Conservation (phyloP, 2,329 filamentous ascomycete species). For the Pseudocercospora cruenta region DNA sequence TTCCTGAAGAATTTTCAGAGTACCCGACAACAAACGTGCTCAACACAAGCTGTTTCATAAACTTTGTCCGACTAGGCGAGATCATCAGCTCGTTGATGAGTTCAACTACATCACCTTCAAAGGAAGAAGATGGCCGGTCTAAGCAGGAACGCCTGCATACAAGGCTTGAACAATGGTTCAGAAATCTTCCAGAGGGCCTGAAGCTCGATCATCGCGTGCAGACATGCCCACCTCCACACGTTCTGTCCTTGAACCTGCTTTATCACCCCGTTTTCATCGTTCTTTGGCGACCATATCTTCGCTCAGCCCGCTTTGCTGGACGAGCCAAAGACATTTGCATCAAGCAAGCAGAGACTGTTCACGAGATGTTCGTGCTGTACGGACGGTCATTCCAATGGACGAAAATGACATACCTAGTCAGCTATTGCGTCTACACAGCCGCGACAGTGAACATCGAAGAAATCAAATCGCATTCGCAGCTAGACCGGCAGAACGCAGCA, state of each 20-base stretch:
- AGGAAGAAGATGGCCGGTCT: background rate
- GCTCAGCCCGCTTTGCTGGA: background rate
- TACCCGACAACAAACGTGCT: background rate
- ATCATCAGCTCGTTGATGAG: conserved; percentile 4
- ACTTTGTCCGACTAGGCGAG: conserved; percentile 1
- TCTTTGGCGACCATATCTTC: conserved; percentile 8
- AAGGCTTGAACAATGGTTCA: background rate
- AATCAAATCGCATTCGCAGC: conserved; percentile 1
- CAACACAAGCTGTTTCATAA: conserved; percentile 5
- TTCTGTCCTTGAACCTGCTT: conserved; percentile 9
- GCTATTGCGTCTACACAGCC: conserved; percentile 12
- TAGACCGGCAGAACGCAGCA: conserved; percentile 7
- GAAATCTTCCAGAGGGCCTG: background rate
- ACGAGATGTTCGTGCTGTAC: conserved; percentile 8
- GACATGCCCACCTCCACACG: conserved; percentile 7
- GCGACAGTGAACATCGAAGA: conserved; percentile 5
- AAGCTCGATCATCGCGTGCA: background rate
- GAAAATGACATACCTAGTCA: conserved; percentile 14
- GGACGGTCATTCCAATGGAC: conserved; percentile 6
- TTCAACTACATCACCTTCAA: background rate
- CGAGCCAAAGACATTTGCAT: background rate
- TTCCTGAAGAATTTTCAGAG: conserved; percentile 5
- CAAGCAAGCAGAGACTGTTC: background rate
- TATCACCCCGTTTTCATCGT: conserved; percentile 8
- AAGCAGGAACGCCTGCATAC: background rate